Evolutionary conservation across 306 rosid genomes (phyloP).

Genomic region (Rosa persica): DNA sequence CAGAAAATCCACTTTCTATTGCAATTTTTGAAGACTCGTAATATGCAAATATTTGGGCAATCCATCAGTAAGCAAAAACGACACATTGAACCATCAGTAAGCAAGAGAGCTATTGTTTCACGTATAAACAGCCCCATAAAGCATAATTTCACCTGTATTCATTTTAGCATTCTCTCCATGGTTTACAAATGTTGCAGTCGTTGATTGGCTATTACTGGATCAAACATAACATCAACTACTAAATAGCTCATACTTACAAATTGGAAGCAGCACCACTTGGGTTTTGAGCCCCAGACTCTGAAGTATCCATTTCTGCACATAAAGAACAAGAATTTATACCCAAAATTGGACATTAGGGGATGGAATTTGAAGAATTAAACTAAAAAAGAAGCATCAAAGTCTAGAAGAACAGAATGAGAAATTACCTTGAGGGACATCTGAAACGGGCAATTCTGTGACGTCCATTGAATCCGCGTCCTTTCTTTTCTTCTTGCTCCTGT

Average conservation of each 20-base stretch:
- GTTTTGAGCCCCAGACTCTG: slow-evolving; percentile 49
- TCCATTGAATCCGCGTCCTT: slow-evolving; percentile 54
- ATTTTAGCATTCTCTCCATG: no score
- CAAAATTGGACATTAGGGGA: background rate
- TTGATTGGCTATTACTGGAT: no score
- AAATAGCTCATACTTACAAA: slow-evolving; percentile 41
- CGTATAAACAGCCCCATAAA: no score
- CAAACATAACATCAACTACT: background rate
- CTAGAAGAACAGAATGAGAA: background rate
- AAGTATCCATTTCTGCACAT: slow-evolving; percentile 67
- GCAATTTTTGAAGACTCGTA: background rate
- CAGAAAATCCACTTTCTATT: background rate
- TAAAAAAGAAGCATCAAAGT: background rate
- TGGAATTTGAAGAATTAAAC: background rate
- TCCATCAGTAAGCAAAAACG: background rate
- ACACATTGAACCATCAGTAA: background rate
- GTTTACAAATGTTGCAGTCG: no score
- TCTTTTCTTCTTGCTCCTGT: slow-evolving; percentile 55
- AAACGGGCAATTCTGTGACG: slow-evolving; percentile 24
- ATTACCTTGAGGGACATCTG: slow-evolving; percentile 55
- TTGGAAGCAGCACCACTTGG: slow-evolving; percentile 35
- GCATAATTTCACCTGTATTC: background rate
- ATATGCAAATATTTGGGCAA: background rate
- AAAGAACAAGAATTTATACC: background rate
- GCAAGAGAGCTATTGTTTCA: background rate